Percentiles rank a stretch among this genome's conserved stretches.
Conservation (phyloP, 2,329 filamentous ascomycete genomes). For the Exophiala spinifera region DNA sequence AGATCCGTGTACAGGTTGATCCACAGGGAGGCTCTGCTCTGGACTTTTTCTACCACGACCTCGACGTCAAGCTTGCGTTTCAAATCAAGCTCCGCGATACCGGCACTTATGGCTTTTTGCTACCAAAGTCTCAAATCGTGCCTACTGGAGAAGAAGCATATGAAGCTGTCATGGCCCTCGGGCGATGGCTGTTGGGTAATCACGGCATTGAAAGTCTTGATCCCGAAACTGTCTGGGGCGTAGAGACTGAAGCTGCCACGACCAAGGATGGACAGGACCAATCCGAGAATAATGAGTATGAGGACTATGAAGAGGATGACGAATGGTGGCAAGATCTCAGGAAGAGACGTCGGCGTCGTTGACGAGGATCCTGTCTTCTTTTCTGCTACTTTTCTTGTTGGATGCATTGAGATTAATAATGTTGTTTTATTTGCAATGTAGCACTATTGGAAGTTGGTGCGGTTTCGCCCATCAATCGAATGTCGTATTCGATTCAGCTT, state of each 20-base stretch:
- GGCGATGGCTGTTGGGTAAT: conserved; percentile 65
- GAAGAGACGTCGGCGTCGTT: background rate
- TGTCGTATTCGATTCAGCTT: too few species aligned
- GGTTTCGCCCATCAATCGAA: background rate
- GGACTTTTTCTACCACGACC: conserved; percentile 92
- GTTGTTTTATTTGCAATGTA: too few species aligned
- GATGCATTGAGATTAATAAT: too few species aligned
- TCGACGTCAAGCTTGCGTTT: conserved; percentile 79
- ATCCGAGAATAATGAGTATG: background rate
- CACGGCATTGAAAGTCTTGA: conserved; percentile 26
- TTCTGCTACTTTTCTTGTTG: too few species aligned
- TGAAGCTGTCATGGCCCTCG: conserved; percentile 78
- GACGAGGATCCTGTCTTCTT: background rate
- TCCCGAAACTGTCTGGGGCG: conserved; percentile 19
- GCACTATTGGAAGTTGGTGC: too few species aligned
- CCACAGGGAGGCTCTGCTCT: conserved; percentile 79
- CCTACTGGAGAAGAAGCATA: conserved; percentile 86
- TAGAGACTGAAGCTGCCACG: background rate
- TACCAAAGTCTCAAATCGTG: conserved; percentile 81
- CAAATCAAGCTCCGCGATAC: conserved; percentile 92
- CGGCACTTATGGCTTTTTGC: conserved; percentile 87
- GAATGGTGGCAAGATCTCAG: background rate
- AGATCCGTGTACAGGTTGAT: conserved; percentile 59
- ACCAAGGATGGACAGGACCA: background rate
- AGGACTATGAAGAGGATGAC: background rate